A percentile compares a stretch with the other conserved stretches of the same genome.
phyloP scores from a whole-genome alignment of 2,329 filamentous ascomycete species.

The Ophiocordyceps camponoti-floridani region DNA sequence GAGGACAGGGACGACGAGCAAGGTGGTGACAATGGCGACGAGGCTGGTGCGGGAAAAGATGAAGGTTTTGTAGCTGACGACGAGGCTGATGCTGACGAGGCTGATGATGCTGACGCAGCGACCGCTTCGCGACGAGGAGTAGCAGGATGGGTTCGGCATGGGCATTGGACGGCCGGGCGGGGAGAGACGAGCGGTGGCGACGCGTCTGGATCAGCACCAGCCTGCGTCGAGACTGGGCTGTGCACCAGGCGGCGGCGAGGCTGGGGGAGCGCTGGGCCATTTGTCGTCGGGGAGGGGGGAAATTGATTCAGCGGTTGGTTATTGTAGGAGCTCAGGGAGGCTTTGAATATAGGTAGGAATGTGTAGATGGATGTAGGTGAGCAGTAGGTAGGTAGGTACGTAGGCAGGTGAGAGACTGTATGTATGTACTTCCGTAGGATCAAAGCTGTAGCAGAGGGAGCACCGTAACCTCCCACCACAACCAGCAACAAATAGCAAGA shows the following conservation, averaged over 20 bases:
- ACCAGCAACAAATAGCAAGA: too few species aligned
- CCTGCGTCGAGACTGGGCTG: neutral
- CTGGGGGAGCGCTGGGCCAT: conserved; percentile 12
- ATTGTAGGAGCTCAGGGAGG: too few species aligned
- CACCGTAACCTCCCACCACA: too few species aligned
- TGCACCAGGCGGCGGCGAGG: conserved; percentile 9
- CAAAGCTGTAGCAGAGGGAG: too few species aligned
- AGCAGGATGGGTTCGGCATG: neutral
- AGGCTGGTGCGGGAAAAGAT: neutral
- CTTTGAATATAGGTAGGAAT: too few species aligned
- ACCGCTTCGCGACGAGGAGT: neutral
- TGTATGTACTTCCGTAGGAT: too few species aligned
- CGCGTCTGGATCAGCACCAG: neutral
- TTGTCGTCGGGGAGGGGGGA: too few species aligned
- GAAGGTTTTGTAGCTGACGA: neutral
- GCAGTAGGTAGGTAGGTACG: too few species aligned
- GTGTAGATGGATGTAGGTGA: too few species aligned
- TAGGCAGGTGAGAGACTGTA: too few species aligned
- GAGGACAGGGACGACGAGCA: conserved; percentile 6
- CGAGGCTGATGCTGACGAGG: neutral
- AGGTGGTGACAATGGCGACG: conserved; percentile 1
- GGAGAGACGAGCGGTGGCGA: conserved; percentile 1
- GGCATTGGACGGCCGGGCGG: neutral
- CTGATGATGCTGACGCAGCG: neutral
- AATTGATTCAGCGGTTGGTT: too few species aligned